phyloP scores from a whole-genome alignment of 2,329 filamentous ascomycete genomes.

The Colletotrichum eleusines region DNA sequence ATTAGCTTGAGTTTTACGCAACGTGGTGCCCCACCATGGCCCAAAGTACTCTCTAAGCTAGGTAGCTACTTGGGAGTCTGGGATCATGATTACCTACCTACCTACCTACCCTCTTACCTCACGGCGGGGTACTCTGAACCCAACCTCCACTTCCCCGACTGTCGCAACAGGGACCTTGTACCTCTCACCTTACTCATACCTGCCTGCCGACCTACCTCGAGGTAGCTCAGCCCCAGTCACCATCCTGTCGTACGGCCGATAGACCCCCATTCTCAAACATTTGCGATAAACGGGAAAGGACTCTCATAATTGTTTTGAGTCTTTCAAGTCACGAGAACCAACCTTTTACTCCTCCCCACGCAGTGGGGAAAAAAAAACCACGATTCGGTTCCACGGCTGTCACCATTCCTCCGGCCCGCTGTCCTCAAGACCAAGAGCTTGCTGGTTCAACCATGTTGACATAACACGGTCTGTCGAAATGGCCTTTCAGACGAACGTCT shows the following conservation, averaged over 20 bases:
- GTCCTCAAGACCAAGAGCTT: constrained; percentile 1
- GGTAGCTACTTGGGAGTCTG: background rate
- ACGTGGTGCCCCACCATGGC: constrained; percentile 13
- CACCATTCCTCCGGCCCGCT: background rate
- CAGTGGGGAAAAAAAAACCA: background rate
- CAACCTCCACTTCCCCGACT: constrained; percentile 21
- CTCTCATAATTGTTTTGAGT: constrained; percentile 1
- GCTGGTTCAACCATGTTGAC: constrained; percentile 27
- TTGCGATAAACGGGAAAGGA: background rate
- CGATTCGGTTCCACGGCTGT: constrained; percentile 1
- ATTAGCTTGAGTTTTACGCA: constrained; percentile 2
- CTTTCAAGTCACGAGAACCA: constrained; percentile 17
- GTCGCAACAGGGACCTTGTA: constrained; percentile 19
- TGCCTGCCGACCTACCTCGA: background rate
- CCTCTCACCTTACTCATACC: constrained; percentile 11
- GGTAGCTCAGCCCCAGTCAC: background rate
- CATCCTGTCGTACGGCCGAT: constrained; percentile 30
- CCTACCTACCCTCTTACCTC: constrained; percentile 2
- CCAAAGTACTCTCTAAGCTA: background rate
- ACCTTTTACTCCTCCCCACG: constrained; percentile 3
- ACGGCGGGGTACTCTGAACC: constrained; percentile 31
- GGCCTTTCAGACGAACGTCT: constrained; percentile 64
- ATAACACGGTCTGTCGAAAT: constrained; percentile 27
- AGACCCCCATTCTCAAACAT: constrained; percentile 1
- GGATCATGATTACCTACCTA: background rate